Base-by-base conservation (phyloP, 768 basidiomycete species). In the Russula abietina region DNA sequence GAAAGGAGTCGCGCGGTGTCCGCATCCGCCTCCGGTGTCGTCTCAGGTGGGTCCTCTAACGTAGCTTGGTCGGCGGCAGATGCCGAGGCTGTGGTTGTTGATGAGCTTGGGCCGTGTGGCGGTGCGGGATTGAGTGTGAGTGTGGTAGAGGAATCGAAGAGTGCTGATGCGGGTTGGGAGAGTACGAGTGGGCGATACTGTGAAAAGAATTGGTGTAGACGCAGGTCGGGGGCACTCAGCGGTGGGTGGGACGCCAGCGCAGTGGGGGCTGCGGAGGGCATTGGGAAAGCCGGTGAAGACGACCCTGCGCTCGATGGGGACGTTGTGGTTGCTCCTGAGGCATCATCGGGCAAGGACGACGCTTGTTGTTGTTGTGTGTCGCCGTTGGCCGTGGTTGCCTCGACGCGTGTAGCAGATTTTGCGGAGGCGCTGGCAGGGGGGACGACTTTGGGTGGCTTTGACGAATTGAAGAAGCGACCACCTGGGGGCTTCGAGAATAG, bases 131-230 rank as follows among this genome's bases (percentile, higher is more conserved):
- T 28, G 45, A 63, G 52, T 11, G 30, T 41, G 61, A 66, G 48
- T 39, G 51, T 50, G n/a, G 49, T 22, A 0, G 62, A 39, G 54
- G 61, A 65, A 45, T 80, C 78, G 62, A 82, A 81, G 60, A 91
- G 77, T 60, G 84, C 75, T 10, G 83, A 76, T 0, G 83, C 68
- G 0, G 89, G 84, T 64, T 86, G 81, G 32, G 80, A 75, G 48
- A 92, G 78, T 41, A 89, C 81, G 2, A 93, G 78, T 1, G 91
- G 91, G 14, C 91, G 82, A 69, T 93, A 86, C 36, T 91, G 76
- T 3, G 91, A 83, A 75, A 93, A 93, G 74, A 93, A 93, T 58
- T 89, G 87, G 71, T 92, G 89, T 12, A 91, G 80, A 70, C 85
- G 88, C 73, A 88, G 85, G 67, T 89, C 88, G 65, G 85, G 83